Conservation (phyloP, 352 stramenopile species). For the Discostella stelligera region DNA sequence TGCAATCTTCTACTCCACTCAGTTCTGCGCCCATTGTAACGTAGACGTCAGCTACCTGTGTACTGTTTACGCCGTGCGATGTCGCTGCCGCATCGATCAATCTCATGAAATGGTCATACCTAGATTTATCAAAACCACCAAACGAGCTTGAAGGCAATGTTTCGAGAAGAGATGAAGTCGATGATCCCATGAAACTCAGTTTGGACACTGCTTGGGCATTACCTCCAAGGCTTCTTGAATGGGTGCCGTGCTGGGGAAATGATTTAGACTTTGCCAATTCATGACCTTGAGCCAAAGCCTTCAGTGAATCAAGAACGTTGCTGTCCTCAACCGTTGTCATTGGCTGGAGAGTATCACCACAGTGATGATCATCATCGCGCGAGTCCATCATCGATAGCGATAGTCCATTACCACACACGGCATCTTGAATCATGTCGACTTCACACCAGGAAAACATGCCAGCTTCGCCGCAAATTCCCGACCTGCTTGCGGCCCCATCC, state of each 20-base stretch:
- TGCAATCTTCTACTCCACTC: slow-evolving; percentile 4
- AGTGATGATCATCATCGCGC: slow-evolving; percentile 28
- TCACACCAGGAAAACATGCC: slow-evolving; percentile 33
- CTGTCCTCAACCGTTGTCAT: background rate
- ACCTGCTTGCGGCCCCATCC: slow-evolving; percentile 5
- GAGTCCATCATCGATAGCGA: slow-evolving; percentile 15
- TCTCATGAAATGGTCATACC: slow-evolving; percentile 30
- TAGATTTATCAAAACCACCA: slow-evolving; percentile 15
- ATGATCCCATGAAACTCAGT: slow-evolving; percentile 7
- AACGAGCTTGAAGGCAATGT: slow-evolving; percentile 1
- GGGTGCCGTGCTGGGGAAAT: background rate
- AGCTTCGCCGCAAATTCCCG: background rate
- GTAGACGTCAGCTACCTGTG: slow-evolving; percentile 40
- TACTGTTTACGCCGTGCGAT: slow-evolving; percentile 25
- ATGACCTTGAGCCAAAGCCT: background rate
- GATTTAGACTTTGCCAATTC: slow-evolving; percentile 2
- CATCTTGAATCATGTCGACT: slow-evolving; percentile 27
- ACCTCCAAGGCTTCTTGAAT: background rate
- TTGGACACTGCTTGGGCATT: slow-evolving; percentile 1
- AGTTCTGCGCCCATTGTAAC: slow-evolving; percentile 27
- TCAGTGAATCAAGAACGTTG: slow-evolving; percentile 21
- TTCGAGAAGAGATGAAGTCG: background rate
- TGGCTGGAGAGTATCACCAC: background rate
- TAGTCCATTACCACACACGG: slow-evolving; percentile 21
- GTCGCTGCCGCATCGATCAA: slow-evolving; percentile 22